These are phyloP conservation scores for Globisporangium sylvaticum DNA, from an alignment of 352 stramenopile species.

Conservation along the genomic window DNA sequence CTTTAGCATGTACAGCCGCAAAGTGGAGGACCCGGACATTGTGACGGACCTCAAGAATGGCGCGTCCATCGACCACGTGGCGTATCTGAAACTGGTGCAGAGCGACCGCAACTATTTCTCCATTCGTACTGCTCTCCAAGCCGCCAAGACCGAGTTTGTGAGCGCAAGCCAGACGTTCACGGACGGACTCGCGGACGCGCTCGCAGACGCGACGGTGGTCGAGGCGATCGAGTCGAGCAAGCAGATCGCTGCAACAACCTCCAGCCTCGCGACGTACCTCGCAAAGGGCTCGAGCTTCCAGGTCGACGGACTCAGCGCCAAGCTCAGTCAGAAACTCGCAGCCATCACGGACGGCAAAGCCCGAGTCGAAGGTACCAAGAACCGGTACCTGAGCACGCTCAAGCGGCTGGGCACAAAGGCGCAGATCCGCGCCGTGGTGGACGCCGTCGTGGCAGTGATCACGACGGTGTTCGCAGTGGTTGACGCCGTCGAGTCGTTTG, in stretches of 20 bases:
- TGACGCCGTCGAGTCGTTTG: background rate
- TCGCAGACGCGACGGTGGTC: background rate
- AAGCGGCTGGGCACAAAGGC: background rate
- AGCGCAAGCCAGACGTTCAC: constrained; percentile 1
- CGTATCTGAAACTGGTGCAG: background rate
- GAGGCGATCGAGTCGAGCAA: constrained; percentile 2
- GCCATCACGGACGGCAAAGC: background rate
- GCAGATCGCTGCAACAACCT: background rate
- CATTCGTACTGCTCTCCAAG: background rate
- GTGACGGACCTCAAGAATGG: background rate
- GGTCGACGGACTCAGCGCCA: background rate
- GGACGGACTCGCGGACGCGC: background rate
- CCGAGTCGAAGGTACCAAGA: background rate
- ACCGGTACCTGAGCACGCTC: background rate
- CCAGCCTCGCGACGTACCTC: background rate
- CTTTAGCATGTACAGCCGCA: constrained; percentile 4
- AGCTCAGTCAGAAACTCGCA: background rate
- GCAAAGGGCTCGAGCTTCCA: background rate
- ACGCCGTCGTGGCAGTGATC: background rate
- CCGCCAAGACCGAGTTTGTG: constrained; percentile 4
- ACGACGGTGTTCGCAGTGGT: background rate
- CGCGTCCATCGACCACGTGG: background rate
- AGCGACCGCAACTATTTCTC: background rate
- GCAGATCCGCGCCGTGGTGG: constrained; percentile 2
- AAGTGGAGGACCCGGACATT: background rate